Evolutionary conservation across 441 rosid species (phyloP).

Genomic region (Pelargonium cotyledonis): DNA sequence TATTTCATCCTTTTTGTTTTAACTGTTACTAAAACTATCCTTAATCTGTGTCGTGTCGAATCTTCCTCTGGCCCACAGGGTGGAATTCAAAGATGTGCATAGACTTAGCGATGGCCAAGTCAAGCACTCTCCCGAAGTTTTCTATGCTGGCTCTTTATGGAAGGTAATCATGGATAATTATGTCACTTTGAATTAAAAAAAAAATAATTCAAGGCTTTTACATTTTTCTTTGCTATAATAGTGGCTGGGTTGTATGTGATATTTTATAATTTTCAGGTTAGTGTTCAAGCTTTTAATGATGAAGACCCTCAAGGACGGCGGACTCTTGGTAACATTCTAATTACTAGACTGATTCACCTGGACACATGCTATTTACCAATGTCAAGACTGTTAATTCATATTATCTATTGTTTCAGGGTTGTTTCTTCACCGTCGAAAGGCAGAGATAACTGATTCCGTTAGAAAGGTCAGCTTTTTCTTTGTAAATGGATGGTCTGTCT

Average conservation of each 20-base stretch:
- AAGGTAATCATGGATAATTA: slow-evolving; percentile 43
- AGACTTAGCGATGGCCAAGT: slow-evolving; percentile 92
- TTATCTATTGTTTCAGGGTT: slow-evolving; percentile 46
- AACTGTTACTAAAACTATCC: slow-evolving; percentile 12
- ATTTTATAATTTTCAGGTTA: slow-evolving; percentile 47
- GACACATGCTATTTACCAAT: neutral
- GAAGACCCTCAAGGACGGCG: slow-evolving; percentile 98
- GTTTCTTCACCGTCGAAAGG: slow-evolving; percentile 87
- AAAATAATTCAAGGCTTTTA: neutral
- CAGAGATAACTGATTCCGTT: slow-evolving; percentile 61
- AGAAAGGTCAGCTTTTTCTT: slow-evolving; percentile 49
- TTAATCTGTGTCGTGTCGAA: slow-evolving; percentile 19
- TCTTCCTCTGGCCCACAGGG: slow-evolving; percentile 37
- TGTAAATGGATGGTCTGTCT: slow-evolving; percentile 6
- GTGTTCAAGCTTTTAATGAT: slow-evolving; percentile 87
- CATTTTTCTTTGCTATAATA: slow-evolving; percentile 4
- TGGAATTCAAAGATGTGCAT: slow-evolving; percentile 83
- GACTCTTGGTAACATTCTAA: slow-evolving; percentile 58
- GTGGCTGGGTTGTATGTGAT: slow-evolving; percentile 12
- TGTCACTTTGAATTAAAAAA: neutral
- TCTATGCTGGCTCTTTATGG: slow-evolving; percentile 96
- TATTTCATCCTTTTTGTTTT: neutral
- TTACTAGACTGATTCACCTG: slow-evolving; percentile 12
- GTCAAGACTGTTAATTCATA: neutral
- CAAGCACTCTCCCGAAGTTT: slow-evolving; percentile 84